A percentile compares a stretch with the other conserved stretches of the same genome.
Conservation (phyloP, 495 filamentous ascomycete species). For the Podospora comata region DNA sequence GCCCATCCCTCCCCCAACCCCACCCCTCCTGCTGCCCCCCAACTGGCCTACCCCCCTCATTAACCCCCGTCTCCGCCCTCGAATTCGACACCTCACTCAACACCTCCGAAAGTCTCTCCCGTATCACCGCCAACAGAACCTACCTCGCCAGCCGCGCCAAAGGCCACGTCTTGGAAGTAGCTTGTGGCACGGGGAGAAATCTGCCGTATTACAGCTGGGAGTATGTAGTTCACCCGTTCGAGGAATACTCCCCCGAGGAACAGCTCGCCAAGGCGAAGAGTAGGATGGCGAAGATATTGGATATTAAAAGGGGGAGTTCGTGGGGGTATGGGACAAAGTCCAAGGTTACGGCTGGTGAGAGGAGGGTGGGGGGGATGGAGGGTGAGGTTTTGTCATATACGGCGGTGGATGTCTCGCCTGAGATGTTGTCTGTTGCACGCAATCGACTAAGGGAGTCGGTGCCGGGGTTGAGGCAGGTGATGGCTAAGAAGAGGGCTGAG, state of each 20-base stretch:
- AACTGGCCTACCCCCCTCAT: constrained; percentile 20
- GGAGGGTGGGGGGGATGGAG: constrained; percentile 6
- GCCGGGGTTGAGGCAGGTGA: constrained; percentile 33
- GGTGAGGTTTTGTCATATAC: constrained; percentile 41
- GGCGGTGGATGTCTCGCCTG: constrained; percentile 44
- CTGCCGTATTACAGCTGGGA: constrained; percentile 65
- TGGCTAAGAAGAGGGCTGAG: constrained; percentile 26
- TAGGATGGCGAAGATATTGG: constrained; percentile 14
- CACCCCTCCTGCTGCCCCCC: constrained; percentile 7
- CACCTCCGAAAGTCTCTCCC: constrained; percentile 59
- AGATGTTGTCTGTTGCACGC: constrained; percentile 45
- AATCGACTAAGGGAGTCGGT: constrained; percentile 33
- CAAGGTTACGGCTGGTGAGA: neutral
- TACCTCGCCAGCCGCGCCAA: constrained; percentile 58
- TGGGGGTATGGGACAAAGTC: neutral
- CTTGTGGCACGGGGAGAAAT: constrained; percentile 90
- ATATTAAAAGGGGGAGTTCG: neutral
- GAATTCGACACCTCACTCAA: constrained; percentile 41
- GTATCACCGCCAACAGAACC: constrained; percentile 59
- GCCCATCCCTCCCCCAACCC: neutral
- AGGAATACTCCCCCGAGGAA: constrained; percentile 12
- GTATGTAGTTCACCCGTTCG: constrained; percentile 24
- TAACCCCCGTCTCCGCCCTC: constrained; percentile 22
- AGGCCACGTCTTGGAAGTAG: constrained; percentile 85
- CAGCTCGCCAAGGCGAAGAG: neutral